Evolutionary conservation across 1,139 yeast species (phyloP).

Genomic region (Candida dubliniensis): DNA sequence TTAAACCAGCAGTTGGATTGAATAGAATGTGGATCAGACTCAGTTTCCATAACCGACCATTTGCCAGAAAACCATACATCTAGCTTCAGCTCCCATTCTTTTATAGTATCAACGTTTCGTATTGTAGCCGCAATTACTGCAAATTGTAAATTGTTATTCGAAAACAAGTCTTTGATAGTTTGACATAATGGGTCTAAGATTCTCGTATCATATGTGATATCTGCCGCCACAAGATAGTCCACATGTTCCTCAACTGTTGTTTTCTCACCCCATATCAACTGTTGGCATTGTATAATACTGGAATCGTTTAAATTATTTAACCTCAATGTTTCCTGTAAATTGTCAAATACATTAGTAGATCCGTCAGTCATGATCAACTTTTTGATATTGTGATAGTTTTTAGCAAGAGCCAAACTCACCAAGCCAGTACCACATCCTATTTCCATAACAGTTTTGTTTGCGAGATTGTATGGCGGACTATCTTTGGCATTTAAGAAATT

Average conservation of each 20-base stretch:
- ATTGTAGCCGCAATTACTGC: constrained; percentile 69
- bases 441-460: constrained; percentile 50
- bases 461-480: constrained; percentile 11
- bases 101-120: constrained; percentile 60
- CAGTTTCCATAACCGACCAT: constrained; percentile 25
- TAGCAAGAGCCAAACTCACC: constrained; percentile 60
- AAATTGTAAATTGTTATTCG: constrained; percentile 31
- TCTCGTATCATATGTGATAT: constrained; percentile 76
- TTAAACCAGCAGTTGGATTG: constrained; percentile 29
- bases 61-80: constrained; percentile 19
- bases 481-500: constrained; percentile 36
- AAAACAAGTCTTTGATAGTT: constrained; percentile 46
- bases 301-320: constrained; percentile 35
- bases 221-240: constrained; percentile 72
- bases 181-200: constrained; percentile 56
- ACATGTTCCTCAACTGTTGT: constrained; percentile 30
- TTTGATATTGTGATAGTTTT: constrained; percentile 23
- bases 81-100: constrained; percentile 51
- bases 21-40: constrained; percentile 20
- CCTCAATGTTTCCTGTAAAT: constrained; percentile 44
- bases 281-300: constrained; percentile 22
- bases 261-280: constrained; percentile 57
- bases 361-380: constrained; percentile 73
- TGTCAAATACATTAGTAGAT: constrained; percentile 59
- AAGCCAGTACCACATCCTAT: constrained; percentile 91